Conservation (phyloP, 2,329 filamentous ascomycete genomes). For the Sporothrix brasiliensis region DNA sequence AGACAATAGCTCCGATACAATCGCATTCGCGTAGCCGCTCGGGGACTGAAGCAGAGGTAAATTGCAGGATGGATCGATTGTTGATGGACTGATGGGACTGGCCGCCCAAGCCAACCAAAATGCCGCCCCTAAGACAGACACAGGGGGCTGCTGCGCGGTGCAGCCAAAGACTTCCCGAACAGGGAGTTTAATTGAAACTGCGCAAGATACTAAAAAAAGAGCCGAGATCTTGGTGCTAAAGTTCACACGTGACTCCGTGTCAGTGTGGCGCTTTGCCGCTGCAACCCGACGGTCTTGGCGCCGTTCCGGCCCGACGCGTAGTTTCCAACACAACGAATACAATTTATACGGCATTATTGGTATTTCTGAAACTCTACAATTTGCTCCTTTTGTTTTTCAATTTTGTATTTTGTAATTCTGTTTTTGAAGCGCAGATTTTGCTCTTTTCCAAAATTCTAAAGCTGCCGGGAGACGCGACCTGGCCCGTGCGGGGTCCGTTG, state of each 20-base stretch:
- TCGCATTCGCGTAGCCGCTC: constrained; percentile 16
- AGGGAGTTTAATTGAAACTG: constrained; percentile 18
- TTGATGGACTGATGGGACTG: no score
- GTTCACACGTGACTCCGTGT: constrained; percentile 36
- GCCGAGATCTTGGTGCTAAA: constrained; percentile 25
- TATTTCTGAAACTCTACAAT: background rate
- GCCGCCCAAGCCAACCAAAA: background rate
- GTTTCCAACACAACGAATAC: background rate
- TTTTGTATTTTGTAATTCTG: background rate
- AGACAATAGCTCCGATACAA: background rate
- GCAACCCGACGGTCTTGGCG: constrained; percentile 22
- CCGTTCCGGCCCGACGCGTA: constrained; percentile 31
- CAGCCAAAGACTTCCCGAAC: background rate
- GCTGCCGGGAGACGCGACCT: constrained; percentile 35
- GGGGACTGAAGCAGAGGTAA: constrained; percentile 17
- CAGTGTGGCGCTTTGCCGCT: constrained; percentile 30
- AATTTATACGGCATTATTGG: background rate
- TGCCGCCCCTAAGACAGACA: constrained; percentile 10
- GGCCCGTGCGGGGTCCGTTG: constrained; percentile 30
- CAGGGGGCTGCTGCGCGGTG: constrained; percentile 9
- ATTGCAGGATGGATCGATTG: background rate
- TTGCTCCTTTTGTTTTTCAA: background rate
- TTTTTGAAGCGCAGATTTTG: background rate
- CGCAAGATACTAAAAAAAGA: constrained; percentile 16
- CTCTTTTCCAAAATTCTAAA: background rate